Evolutionary conservation across 179 eudicot species (phyloP), one percentile per base, ranked within the genome.

Genomic region (Patellifolia procumbens): DNA sequence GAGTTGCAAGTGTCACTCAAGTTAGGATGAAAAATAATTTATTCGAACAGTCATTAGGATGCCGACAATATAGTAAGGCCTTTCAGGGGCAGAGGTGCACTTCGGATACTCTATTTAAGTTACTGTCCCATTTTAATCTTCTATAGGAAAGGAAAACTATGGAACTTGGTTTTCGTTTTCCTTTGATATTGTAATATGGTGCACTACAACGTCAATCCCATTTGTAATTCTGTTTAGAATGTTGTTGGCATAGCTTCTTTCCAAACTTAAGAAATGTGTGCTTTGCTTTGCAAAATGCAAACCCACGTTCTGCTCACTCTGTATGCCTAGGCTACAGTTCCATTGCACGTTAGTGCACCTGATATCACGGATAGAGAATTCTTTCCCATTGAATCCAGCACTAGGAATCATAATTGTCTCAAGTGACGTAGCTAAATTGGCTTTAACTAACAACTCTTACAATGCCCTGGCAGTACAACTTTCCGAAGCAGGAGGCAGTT

Each of bases 401-500:
- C 22, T 6, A 1, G 32, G 15, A 5, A 45, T 24, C 19, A 4
- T 17, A 17, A 19, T 63, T 63, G 2, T 20, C 46, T 64, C 2
- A 31, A 31, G 32, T 48, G 11, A 12, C 49, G 26, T 32, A n/a
- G 61, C 45, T 65, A 20, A 35, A 22, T 22, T 43, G 42, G 52
- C 37, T 69, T 56, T 31, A n/a, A 63, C 19, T 46, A 74, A 63
- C 56, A 68, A 74, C 32, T 29, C 53, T 80, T 56, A 31, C 64
- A 45, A 64, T 68, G 74, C 75, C 45, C 71, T 84, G 86, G 94
- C 91, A 94, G 98, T 92, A 89, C 75, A 91, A 92, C 86, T 94
- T 94, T 74, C 98, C 98, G 75, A 91, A 88, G 85, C 98, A 94
- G 82, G 98, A 94, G 68, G 91, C 85, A 62, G 92, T 94, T 66